These are phyloP conservation scores for Ploettnerulaceae sp. DNA, from an alignment of 2,329 filamentous ascomycete species.

Conservation along the genomic window DNA sequence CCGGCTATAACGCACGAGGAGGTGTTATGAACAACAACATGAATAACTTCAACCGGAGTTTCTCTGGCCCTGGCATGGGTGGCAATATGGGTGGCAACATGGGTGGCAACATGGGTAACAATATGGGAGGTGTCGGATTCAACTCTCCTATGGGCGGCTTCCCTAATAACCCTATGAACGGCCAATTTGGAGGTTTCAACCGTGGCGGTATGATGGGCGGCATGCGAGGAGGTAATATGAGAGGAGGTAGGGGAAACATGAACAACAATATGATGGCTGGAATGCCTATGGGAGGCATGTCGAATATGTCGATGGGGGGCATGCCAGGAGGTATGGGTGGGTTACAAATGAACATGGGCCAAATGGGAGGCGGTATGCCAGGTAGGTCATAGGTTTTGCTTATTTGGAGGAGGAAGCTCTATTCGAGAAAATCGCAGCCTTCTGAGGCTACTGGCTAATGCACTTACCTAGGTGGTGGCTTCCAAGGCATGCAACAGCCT, in stretches of 20 bases:
- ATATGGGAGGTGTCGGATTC: conserved; percentile 41
- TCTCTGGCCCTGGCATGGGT: conserved; percentile 41
- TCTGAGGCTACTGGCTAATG: background rate
- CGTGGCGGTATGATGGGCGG: conserved; percentile 49
- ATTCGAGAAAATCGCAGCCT: background rate
- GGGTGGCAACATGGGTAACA: conserved; percentile 26
- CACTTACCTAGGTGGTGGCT: conserved; percentile 46
- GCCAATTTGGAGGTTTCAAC: conserved; percentile 47
- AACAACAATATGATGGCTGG: conserved; percentile 39
- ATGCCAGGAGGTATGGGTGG: conserved; percentile 41
- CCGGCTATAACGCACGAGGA: conserved; percentile 40
- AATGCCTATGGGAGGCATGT: conserved; percentile 52
- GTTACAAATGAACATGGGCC: conserved; percentile 40
- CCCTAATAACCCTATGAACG: conserved; percentile 40
- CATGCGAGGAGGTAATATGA: conserved; percentile 52
- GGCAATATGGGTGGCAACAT: conserved; percentile 45
- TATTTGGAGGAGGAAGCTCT: background rate
- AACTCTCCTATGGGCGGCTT: conserved; percentile 43
- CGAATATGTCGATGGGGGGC: conserved; percentile 47
- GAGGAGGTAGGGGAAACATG: conserved; percentile 51
- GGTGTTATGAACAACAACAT: conserved; percentile 40
- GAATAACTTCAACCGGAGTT: conserved; percentile 49
- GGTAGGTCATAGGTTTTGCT: conserved; percentile 51
- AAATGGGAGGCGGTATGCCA: conserved; percentile 51
- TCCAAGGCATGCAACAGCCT: conserved; percentile 62